Conservation (phyloP, 306 rosid species). For the Adenanthera pavonina region DNA sequence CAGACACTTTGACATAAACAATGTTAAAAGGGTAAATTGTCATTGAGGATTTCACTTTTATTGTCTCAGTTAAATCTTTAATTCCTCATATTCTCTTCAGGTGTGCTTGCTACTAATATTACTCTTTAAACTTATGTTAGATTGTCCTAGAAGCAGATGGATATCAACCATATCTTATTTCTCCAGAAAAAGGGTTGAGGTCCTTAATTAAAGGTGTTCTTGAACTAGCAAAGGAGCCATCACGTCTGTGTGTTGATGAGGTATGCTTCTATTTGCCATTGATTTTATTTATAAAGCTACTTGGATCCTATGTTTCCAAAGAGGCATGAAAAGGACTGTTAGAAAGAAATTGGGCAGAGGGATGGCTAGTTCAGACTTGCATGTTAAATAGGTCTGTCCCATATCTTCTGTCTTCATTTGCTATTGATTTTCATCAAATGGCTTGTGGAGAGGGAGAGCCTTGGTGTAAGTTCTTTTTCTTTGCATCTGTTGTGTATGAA, state of each 20-base stretch:
- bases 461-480: background rate
- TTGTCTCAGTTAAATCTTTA: constrained; percentile 8
- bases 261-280: constrained; percentile 51
- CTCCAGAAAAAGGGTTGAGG: constrained; percentile 99
- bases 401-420: background rate
- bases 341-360: constrained; percentile 3
- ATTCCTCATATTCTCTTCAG: constrained; percentile 31
- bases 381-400: background rate
- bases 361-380: constrained; percentile 14
- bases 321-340: constrained; percentile 27
- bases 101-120: constrained; percentile 27
- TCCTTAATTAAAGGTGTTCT: constrained; percentile 95
- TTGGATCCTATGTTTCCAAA: constrained; percentile 26
- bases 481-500: constrained; percentile 25
- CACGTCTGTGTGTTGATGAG: constrained; percentile 97
- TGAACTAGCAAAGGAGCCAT: constrained; percentile 97
- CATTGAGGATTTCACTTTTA: constrained; percentile 9
- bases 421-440: constrained; percentile 12
- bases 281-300: constrained; percentile 20
- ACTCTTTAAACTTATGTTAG: constrained; percentile 49
- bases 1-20: constrained; percentile 92
- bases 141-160: constrained; percentile 99
- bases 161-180: constrained; percentile 97
- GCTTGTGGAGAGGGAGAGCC: background rate
- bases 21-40: constrained; percentile 85